Conservation (phyloP, 2,329 filamentous ascomycete species). For the Colletotrichum agaves region DNA sequence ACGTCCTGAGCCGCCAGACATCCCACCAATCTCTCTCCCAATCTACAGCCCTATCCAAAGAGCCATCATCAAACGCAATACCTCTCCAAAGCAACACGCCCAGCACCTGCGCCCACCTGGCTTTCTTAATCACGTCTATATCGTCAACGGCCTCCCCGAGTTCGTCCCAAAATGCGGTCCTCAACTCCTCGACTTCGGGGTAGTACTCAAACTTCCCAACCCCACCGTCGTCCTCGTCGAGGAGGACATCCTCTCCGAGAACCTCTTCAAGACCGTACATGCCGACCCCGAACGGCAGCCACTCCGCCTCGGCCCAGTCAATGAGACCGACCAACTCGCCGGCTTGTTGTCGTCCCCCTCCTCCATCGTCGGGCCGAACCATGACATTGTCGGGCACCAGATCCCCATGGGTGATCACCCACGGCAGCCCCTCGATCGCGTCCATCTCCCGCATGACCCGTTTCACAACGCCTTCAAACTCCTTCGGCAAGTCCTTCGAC, state of each 20-base stretch:
- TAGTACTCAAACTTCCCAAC: conserved; percentile 56
- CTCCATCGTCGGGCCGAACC: conserved; percentile 44
- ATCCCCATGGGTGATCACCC: conserved; percentile 71
- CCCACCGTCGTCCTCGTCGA: background rate
- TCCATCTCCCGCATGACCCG: conserved; percentile 44
- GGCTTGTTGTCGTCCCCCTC: conserved; percentile 36
- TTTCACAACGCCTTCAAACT: conserved; percentile 42
- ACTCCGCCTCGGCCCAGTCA: conserved; percentile 74
- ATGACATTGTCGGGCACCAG: conserved; percentile 68
- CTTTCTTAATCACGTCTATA: conserved; percentile 43
- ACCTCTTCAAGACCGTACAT: conserved; percentile 71
- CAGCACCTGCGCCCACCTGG: conserved; percentile 57
- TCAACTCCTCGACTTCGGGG: conserved; percentile 53
- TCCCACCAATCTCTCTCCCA: conserved; percentile 61
- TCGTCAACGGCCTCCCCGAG: conserved; percentile 48
- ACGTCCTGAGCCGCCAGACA: conserved; percentile 59
- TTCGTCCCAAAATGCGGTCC: conserved; percentile 61
- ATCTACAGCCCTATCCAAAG: conserved; percentile 67
- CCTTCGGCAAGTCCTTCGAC: conserved; percentile 47
- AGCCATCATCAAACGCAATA: conserved; percentile 70
- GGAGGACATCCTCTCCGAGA: conserved; percentile 56
- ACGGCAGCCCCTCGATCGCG: conserved; percentile 57
- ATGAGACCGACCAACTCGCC: conserved; percentile 64
- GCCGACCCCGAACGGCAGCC: conserved; percentile 67
- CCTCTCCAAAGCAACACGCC: conserved; percentile 72